Conservation (phyloP, 2,329 filamentous ascomycete species). For the Hypoxylon sp. region DNA sequence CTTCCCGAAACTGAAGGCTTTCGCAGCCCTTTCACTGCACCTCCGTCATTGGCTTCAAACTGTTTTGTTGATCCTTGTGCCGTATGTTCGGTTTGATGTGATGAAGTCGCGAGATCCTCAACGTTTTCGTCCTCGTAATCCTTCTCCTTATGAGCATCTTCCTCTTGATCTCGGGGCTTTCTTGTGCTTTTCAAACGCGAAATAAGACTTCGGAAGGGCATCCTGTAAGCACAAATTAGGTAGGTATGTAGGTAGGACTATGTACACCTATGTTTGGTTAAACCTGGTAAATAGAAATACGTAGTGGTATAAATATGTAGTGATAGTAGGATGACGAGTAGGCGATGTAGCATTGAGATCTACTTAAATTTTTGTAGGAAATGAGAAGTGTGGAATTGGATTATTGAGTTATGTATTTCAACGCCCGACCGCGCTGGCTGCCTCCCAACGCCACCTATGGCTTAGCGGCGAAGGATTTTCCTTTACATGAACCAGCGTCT, state of each 20-base stretch:
- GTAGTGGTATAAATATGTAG: neutral
- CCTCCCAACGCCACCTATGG: slow-evolving; percentile 12
- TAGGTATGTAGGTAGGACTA: slow-evolving; percentile 3
- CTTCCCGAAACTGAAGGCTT: slow-evolving; percentile 16
- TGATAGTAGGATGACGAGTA: neutral
- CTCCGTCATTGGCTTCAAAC: neutral
- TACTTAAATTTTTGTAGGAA: neutral
- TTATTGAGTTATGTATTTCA: neutral
- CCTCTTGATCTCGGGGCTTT: slow-evolving; percentile 9
- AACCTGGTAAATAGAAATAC: neutral
- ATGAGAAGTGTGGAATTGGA: neutral
- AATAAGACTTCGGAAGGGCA: slow-evolving; percentile 23
- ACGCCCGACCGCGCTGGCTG: slow-evolving; percentile 4
- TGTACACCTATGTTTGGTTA: neutral
- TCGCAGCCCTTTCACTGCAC: slow-evolving; percentile 23
- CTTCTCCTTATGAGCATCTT: neutral
- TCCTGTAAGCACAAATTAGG: neutral
- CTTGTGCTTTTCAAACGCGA: slow-evolving; percentile 22
- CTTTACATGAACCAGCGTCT: neutral
- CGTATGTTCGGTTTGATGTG: slow-evolving; percentile 2
- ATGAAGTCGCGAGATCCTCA: neutral
- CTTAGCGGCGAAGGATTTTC: slow-evolving; percentile 6
- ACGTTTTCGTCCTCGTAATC: neutral
- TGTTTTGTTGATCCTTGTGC: slow-evolving; percentile 3
- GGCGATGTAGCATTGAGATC: neutral